Evolutionary conservation across 768 basidiomycete species (phyloP).

Genomic region (Lactarius psammicola): DNA sequence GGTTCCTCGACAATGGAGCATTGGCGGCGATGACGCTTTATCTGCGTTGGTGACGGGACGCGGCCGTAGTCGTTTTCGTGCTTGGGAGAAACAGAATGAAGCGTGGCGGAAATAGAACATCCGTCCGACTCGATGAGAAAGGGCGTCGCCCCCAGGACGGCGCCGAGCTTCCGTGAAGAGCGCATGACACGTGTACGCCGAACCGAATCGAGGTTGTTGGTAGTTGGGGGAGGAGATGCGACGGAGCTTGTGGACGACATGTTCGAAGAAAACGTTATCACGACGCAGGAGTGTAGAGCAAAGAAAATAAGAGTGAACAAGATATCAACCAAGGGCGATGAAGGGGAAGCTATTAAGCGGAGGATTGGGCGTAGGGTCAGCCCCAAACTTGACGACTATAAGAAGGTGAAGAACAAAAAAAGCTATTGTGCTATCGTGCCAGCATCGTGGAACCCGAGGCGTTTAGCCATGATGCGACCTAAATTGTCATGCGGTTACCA

Average conservation of each 20-base stretch:
- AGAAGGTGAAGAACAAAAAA: slow-evolving; percentile 10
- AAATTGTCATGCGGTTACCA: slow-evolving; percentile 17
- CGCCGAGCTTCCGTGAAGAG: slow-evolving; percentile 28
- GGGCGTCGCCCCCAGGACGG: slow-evolving; percentile 28
- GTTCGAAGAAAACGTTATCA: not conserved
- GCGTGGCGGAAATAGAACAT: slow-evolving; percentile 2
- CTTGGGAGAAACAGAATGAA: not conserved
- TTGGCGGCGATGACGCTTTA: slow-evolving; percentile 19
- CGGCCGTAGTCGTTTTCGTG: not conserved
- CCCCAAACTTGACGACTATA: not conserved
- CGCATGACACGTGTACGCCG: slow-evolving; percentile 28
- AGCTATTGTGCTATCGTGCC: not conserved
- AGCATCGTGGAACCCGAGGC: not conserved
- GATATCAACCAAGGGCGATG: not conserved
- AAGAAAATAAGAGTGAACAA: not conserved
- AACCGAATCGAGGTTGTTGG: slow-evolving; percentile 22
- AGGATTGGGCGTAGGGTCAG: slow-evolving; percentile 5
- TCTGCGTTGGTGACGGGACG: slow-evolving; percentile 1
- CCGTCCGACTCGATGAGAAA: slow-evolving; percentile 25
- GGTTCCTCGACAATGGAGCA: slow-evolving; percentile 6
- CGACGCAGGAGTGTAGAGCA: not conserved
- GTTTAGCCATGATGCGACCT: not conserved
- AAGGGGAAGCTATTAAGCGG: not conserved
- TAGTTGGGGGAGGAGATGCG: slow-evolving; percentile 14
- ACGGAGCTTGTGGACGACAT: slow-evolving; percentile 5